A percentile compares a stretch with the other conserved stretches of the same genome.
phyloP scores from a whole-genome alignment of 2,329 filamentous ascomycete species.

The Mollisiaceae sp. region DNA sequence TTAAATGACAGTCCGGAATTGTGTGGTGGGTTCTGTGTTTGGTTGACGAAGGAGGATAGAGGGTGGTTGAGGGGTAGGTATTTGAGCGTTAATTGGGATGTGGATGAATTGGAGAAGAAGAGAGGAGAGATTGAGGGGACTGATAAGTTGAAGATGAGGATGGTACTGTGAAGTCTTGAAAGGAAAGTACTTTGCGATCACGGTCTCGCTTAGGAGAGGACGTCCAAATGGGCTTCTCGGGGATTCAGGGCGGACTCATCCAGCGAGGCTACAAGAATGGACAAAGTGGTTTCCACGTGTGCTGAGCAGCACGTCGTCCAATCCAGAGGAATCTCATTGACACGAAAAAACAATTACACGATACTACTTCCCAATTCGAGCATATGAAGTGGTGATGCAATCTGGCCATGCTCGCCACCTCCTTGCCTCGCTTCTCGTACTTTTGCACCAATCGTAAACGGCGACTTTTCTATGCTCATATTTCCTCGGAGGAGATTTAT shows the following conservation, averaged over 20 bases:
- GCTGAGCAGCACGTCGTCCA: no score
- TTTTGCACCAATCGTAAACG: not conserved
- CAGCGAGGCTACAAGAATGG: no score
- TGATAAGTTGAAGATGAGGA: conserved; percentile 44
- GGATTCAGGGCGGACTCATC: no score
- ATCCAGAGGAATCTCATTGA: no score
- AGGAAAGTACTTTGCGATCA: not conserved
- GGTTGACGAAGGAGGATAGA: conserved; percentile 47
- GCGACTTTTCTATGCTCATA: not conserved
- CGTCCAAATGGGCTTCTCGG: no score
- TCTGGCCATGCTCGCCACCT: not conserved
- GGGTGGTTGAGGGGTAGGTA: conserved; percentile 55
- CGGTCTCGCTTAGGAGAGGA: not conserved
- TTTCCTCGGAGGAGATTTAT: not conserved
- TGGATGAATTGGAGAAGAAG: conserved; percentile 49
- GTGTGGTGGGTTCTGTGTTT: conserved; percentile 49
- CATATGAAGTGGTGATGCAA: no score
- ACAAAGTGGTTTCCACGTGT: no score
- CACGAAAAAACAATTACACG: no score
- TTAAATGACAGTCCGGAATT: conserved; percentile 48
- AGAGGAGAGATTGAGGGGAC: conserved; percentile 49
- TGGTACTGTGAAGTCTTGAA: conserved; percentile 26
- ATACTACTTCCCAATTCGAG: no score
- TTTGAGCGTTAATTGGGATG: conserved; percentile 52
- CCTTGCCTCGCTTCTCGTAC: not conserved